Conservation (phyloP, 495 filamentous ascomycete genomes). For the Penicillium robsamsonii region DNA sequence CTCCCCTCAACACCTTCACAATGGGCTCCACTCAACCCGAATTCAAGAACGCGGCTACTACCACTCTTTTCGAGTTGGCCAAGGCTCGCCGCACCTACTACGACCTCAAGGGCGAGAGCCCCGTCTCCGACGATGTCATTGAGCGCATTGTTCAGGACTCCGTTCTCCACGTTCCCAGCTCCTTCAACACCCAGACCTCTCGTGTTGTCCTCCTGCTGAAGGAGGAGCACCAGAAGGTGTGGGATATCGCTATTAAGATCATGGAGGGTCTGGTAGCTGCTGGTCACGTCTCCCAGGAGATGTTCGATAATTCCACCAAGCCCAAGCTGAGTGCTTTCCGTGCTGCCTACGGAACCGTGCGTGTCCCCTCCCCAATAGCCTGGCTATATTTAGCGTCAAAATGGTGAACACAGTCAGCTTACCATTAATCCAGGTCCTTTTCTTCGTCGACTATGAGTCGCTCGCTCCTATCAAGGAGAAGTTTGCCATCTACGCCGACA, state of each 20-base stretch:
- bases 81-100: slow-evolving; percentile 49
- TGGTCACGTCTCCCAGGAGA: slow-evolving; percentile 36
- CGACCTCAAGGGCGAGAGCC: slow-evolving; percentile 44
- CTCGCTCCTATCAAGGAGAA: slow-evolving; percentile 43
- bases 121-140: slow-evolving; percentile 42
- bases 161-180: slow-evolving; percentile 48
- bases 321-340: slow-evolving; percentile 43
- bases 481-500: slow-evolving; percentile 47
- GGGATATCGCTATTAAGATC: slow-evolving; percentile 45
- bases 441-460: slow-evolving; percentile 48
- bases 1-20: slow-evolving; percentile 12
- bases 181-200: slow-evolving; percentile 55
- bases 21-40: slow-evolving; percentile 32
- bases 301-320: slow-evolving; percentile 42
- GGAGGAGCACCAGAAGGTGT: slow-evolving; percentile 53
- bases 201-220: slow-evolving; percentile 48
- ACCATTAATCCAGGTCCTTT: slow-evolving; percentile 37
- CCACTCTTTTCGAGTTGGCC: slow-evolving; percentile 40
- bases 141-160: slow-evolving; percentile 41
- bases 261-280: slow-evolving; percentile 44
- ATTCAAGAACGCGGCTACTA: slow-evolving; percentile 43
- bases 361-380: slow-evolving; percentile 5
- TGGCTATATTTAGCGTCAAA: background rate
- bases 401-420: background rate
- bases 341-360: slow-evolving; percentile 50